A percentile compares a stretch with the other conserved stretches of the same genome.
Conservation (phyloP, 2,329 filamentous ascomycete species). For the Colletotrichum sansevieriae region DNA sequence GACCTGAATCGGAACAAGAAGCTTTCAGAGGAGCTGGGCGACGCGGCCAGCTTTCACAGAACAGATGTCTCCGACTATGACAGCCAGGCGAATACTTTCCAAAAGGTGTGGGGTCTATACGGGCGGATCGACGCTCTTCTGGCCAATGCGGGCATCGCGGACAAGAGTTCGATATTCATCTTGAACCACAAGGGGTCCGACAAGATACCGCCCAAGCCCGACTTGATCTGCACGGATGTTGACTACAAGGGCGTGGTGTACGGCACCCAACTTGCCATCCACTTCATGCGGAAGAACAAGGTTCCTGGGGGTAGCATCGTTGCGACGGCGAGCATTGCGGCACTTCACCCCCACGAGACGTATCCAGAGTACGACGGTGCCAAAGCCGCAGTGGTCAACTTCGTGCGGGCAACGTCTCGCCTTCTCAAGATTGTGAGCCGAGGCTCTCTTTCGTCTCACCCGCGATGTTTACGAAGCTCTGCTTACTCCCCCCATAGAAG, state of each 20-base stretch:
- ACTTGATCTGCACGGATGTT: constrained; percentile 59
- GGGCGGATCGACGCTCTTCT: constrained; percentile 62
- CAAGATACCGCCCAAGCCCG: not conserved
- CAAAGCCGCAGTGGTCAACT: constrained; percentile 61
- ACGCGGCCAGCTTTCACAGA: constrained; percentile 56
- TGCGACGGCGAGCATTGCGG: constrained; percentile 58
- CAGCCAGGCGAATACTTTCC: constrained; percentile 58
- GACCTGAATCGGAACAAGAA: constrained; percentile 52
- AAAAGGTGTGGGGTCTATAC: constrained; percentile 56
- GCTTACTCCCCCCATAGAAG: not conserved
- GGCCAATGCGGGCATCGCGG: constrained; percentile 58
- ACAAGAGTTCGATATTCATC: not conserved
- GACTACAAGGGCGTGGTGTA: constrained; percentile 65
- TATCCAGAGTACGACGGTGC: constrained; percentile 65
- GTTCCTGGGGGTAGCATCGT: constrained; percentile 58
- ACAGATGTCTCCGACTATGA: constrained; percentile 62
- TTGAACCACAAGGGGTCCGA: not conserved
- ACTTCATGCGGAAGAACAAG: constrained; percentile 66
- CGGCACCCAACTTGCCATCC: constrained; percentile 61
- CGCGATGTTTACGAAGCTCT: too few relatives aligned
- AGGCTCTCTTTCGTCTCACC: not conserved
- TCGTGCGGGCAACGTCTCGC: constrained; percentile 54
- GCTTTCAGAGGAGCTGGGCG: constrained; percentile 51
- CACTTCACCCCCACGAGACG: constrained; percentile 56
- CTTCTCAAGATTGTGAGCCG: constrained; percentile 50